Evolutionary conservation across 2,329 filamentous ascomycete species (phyloP), one percentile per base, ranked within the genome.

Genomic region (Colletotrichum higginsianum): DNA sequence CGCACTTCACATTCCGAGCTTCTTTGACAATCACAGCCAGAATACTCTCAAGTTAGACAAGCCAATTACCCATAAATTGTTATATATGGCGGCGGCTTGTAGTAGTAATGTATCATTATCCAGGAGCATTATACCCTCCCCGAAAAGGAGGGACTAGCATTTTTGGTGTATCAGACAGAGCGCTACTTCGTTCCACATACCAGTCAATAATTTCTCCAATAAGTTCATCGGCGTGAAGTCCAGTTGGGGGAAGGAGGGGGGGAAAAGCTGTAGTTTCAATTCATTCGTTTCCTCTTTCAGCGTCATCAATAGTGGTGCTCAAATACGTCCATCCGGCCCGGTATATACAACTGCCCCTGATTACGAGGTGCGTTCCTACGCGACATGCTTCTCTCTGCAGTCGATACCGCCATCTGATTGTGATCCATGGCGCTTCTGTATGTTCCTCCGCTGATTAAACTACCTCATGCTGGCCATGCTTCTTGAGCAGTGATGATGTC

Each of bases 361-460:
- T 62, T 58, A 46, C 38, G 44, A 58, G 46, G 50, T 35, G 49
- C 38, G 49, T 50, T 50, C 35, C 44, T 64, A 58, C 44, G 52
- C 57, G 49, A 40, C 49, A 44, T 50, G 15, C 35, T 35, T 50
- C 42, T 42, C 47, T 53, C 61, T 35, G 21, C n/a, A 8, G n/a
- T 49, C 42, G 26, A 49, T 18, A 46, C 38, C 21, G 44, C 3
- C 26, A 30, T 61, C 62, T 44, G 56, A 11, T 61, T 38, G 40
- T 42, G 49, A 60, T 40, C 53, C 23, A 26, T 58, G 38, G 40
- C 53, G 61, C 53, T 38, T 60, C 66, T 55, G 38, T 58, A 47
- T 50, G 18, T 66, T 60, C 57, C 52, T 67, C 64, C 57, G 18
- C 64, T 62, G 57, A 71, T 71, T 67, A 67, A 64, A 69, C 15